Percentiles rank a stretch among this genome's conserved stretches.
phyloP scores from a whole-genome alignment of 176 grass and related monocot species.

The Lolium multiflorum region DNA sequence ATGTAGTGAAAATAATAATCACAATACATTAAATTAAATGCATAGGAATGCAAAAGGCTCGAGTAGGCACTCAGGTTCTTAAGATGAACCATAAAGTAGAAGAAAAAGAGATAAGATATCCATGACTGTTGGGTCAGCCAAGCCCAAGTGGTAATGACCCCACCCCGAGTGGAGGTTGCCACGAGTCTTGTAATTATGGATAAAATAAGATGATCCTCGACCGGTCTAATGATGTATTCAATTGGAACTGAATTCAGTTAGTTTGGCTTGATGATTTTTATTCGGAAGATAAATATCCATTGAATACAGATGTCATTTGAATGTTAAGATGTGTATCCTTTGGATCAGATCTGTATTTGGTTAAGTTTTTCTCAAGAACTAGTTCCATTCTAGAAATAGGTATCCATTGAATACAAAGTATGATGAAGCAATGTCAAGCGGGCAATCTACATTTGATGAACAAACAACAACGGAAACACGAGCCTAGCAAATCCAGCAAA shows the following conservation, averaged over 20 bases:
- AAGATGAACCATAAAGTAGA: slow-evolving; percentile 16
- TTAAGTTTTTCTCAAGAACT: not conserved
- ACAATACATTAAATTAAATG: not conserved
- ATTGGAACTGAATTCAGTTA: not conserved
- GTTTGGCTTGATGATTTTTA: not conserved
- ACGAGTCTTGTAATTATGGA: not conserved
- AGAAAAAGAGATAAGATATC: not conserved
- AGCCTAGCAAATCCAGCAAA: not conserved
- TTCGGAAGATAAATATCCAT: no score
- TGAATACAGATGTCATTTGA: not conserved
- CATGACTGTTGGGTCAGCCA: not conserved
- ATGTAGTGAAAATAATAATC: slow-evolving; percentile 1
- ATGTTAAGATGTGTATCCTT: not conserved
- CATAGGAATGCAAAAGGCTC: slow-evolving; percentile 6
- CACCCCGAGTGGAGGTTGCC: not conserved
- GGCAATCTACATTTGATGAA: not conserved
- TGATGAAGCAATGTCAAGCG: not conserved
- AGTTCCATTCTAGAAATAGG: not conserved
- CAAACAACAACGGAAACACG: not conserved
- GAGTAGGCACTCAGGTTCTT: slow-evolving; percentile 9
- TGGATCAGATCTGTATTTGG: not conserved
- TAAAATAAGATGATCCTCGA: not conserved
- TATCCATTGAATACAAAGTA: not conserved
- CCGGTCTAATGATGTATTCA: not conserved
- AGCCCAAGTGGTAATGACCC: not conserved